Conservation (phyloP, 2,329 filamentous ascomycete species). For the Neospermospora avenae region DNA sequence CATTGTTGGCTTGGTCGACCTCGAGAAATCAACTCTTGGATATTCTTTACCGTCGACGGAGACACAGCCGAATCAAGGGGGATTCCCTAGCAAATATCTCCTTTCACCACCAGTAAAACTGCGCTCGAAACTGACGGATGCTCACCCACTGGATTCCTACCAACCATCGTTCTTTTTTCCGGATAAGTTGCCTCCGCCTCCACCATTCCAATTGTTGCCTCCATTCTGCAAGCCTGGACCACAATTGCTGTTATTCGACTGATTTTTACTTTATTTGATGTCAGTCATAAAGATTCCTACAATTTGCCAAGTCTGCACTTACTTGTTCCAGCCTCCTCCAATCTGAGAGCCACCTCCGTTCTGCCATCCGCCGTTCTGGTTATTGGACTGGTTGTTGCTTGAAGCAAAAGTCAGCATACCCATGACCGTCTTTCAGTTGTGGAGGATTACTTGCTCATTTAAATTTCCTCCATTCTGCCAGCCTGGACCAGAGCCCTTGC, state of each 20-base stretch:
- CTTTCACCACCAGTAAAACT: background rate
- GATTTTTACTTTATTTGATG: background rate
- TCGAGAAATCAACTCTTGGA: background rate
- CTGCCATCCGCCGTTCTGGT: conserved; percentile 1
- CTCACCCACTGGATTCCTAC: background rate
- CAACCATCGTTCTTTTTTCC: background rate
- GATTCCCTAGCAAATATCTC: background rate
- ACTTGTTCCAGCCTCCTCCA: background rate
- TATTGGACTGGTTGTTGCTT: conserved; percentile 5
- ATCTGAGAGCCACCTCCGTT: background rate
- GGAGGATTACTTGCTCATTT: background rate
- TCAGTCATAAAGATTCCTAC: background rate
- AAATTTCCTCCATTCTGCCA: background rate
- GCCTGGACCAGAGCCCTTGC: background rate
- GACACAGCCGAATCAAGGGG: background rate
- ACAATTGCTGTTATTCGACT: background rate
- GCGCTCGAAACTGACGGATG: background rate
- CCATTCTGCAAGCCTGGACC: background rate
- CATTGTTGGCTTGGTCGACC: background rate
- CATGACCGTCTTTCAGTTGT: background rate
- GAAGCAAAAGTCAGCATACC: background rate
- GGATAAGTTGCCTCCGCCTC: background rate
- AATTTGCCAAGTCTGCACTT: background rate
- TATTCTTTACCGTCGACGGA: background rate
- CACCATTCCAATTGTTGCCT: background rate